Conservation (phyloP, 2,329 filamentous ascomycete species). For the Grosmannia huntii region DNA sequence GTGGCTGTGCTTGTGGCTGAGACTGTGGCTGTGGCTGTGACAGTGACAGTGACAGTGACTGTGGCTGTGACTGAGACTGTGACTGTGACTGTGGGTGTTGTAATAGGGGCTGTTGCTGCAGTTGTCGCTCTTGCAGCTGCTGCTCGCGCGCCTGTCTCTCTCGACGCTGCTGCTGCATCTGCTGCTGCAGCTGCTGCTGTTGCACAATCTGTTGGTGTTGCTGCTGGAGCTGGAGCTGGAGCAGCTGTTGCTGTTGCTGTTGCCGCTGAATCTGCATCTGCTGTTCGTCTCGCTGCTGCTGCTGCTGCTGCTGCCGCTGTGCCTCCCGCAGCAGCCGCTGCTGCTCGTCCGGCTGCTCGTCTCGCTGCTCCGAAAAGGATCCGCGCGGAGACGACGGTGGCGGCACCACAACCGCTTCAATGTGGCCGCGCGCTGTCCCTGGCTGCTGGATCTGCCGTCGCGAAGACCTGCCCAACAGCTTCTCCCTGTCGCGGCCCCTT, state of each 20-base stretch:
- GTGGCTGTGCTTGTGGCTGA: background rate
- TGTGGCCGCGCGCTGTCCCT: background rate
- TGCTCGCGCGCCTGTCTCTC: background rate
- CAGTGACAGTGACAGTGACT: too few species aligned
- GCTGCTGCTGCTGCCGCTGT: background rate
- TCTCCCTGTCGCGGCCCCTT: slow-evolving; percentile 20
- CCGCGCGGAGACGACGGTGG: slow-evolving; percentile 2
- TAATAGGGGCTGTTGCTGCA: background rate
- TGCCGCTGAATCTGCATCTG: background rate
- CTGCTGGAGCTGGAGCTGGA: background rate
- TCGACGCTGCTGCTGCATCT: background rate
- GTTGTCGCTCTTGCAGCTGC: background rate
- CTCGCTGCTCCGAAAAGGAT: background rate
- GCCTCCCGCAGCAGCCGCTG: background rate
- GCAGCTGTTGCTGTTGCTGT: background rate
- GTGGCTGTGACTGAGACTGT: background rate
- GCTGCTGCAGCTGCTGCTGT: background rate
- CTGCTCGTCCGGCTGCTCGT: background rate
- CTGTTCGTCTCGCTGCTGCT: background rate
- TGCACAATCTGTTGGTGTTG: background rate
- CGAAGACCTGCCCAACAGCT: slow-evolving; percentile 8
- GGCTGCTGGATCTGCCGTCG: background rate
- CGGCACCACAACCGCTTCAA: slow-evolving; percentile 18
- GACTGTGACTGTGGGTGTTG: background rate
- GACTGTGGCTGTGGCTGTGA: too few species aligned